phyloP scores from a whole-genome alignment of 2,329 filamentous ascomycete genomes.

The Graphilbum fragrans region DNA sequence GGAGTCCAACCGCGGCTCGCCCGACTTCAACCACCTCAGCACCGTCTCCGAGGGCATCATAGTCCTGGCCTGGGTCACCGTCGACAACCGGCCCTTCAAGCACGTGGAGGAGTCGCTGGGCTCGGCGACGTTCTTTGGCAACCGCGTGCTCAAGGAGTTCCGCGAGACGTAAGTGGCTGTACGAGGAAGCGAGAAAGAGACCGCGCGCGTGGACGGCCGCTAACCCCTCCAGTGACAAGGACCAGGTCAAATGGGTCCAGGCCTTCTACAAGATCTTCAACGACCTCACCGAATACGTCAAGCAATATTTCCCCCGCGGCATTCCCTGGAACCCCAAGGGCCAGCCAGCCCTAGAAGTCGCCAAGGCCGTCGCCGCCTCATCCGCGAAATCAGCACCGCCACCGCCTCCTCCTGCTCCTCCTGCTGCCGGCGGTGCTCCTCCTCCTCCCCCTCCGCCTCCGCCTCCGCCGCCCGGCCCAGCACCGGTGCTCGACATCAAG shows the following conservation, averaged over 20 bases:
- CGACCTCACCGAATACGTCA: slow-evolving; percentile 71
- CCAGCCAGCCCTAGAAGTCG: slow-evolving; percentile 56
- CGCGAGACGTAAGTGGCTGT: slow-evolving; percentile 49
- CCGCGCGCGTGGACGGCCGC: too few species aligned
- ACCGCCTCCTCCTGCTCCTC: slow-evolving; percentile 39
- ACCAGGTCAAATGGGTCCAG: slow-evolving; percentile 80
- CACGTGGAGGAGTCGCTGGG: slow-evolving; percentile 74
- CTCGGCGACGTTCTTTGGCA: slow-evolving; percentile 86
- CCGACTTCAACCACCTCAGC: slow-evolving; percentile 69
- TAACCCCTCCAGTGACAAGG: slow-evolving; percentile 48
- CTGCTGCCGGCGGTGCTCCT: slow-evolving; percentile 35
- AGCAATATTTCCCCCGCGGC: slow-evolving; percentile 67
- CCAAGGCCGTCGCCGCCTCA: slow-evolving; percentile 40
- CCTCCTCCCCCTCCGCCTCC: slow-evolving; percentile 52
- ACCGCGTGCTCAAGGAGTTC: slow-evolving; percentile 81
- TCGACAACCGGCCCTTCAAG: slow-evolving; percentile 72
- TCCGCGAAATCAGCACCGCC: too few species aligned
- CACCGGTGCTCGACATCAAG: slow-evolving; percentile 51
- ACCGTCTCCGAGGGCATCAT: slow-evolving; percentile 85
- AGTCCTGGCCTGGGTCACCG: slow-evolving; percentile 79
- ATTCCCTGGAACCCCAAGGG: slow-evolving; percentile 79
- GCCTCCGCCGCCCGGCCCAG: slow-evolving; percentile 58
- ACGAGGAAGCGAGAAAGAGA: too few species aligned
- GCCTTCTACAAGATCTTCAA: slow-evolving; percentile 88
- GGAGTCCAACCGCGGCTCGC: slow-evolving; percentile 65